phyloP scores from a whole-genome alignment of 139 green algal genomes.

The Yamagishiella unicocca region DNA sequence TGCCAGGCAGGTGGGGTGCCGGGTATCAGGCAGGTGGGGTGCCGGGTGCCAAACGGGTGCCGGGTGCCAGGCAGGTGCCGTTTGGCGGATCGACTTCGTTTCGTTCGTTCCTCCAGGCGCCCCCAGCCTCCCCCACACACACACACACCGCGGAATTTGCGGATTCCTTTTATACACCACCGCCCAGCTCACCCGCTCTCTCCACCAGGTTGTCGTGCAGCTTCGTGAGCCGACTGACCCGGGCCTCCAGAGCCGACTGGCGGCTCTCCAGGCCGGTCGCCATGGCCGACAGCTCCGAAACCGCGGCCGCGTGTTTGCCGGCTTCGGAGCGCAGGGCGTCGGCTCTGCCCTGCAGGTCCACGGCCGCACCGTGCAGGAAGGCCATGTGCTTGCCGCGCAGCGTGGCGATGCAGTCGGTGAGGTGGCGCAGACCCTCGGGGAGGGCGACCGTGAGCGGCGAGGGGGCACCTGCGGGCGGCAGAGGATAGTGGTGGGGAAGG shows the following conservation, averaged over 20 bases:
- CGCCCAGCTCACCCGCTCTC: slow-evolving; percentile 41
- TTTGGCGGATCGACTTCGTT: no score
- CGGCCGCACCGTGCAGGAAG: slow-evolving; percentile 8
- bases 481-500: no score
- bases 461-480: slow-evolving; percentile 15
- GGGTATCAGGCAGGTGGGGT: no score
- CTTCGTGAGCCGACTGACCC: background rate
- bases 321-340: slow-evolving; percentile 5
- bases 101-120: no score
- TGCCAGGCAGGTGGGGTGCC: background rate
- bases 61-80: no score
- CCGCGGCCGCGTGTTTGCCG: slow-evolving; percentile 2
- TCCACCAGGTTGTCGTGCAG: slow-evolving; percentile 54
- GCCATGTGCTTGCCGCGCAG: background rate
- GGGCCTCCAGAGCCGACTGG: slow-evolving; percentile 25
- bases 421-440: slow-evolving; percentile 31
- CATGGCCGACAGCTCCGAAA: background rate
- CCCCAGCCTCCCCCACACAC: no score
- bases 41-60: no score
- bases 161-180: no score
- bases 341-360: background rate
- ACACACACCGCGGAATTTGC: no score
- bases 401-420: slow-evolving; percentile 8
- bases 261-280: slow-evolving; percentile 1
- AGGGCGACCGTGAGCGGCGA: slow-evolving; percentile 10